Evolutionary conservation across 805 yeast genomes (phyloP).

Genomic region (Saccharomycopsis sp.): DNA sequence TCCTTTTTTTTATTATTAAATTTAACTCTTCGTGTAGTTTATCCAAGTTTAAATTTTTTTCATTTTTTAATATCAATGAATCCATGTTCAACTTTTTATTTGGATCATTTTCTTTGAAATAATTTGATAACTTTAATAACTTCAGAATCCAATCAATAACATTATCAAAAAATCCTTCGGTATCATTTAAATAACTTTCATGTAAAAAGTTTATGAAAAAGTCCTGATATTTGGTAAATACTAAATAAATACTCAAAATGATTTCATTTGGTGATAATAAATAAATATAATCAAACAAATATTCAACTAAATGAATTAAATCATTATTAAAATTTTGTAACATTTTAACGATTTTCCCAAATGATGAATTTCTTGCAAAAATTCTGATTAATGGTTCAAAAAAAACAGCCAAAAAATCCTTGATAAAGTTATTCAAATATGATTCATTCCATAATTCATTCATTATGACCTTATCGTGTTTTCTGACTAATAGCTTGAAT

Average conservation of each 20-base stretch:
- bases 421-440: constrained; percentile 62
- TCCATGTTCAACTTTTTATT: no score
- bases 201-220: constrained; percentile 68
- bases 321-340: constrained; percentile 60
- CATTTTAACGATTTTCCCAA: constrained; percentile 54
- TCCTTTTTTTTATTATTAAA: no score
- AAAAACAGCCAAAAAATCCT: constrained; percentile 60
- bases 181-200: constrained; percentile 71
- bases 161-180: constrained; percentile 57
- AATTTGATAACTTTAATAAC: constrained; percentile 51
- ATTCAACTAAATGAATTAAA: constrained; percentile 45
- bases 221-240: constrained; percentile 65
- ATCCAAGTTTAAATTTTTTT: no score
- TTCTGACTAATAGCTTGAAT: constrained; percentile 21
- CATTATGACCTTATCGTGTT: constrained; percentile 65
- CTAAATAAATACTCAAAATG: constrained; percentile 52
- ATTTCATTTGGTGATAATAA: constrained; percentile 46
- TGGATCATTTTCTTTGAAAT: no score
- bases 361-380: constrained; percentile 54
- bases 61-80: no score
- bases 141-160: constrained; percentile 65
- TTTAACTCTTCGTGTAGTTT: no score
- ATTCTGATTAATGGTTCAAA: constrained; percentile 59
- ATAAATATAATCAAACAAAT: constrained; percentile 37
- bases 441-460: constrained; percentile 80